These are phyloP conservation scores for Brettanomyces custersianus DNA, from an alignment of 805 yeast genomes.

Conservation along the genomic window DNA sequence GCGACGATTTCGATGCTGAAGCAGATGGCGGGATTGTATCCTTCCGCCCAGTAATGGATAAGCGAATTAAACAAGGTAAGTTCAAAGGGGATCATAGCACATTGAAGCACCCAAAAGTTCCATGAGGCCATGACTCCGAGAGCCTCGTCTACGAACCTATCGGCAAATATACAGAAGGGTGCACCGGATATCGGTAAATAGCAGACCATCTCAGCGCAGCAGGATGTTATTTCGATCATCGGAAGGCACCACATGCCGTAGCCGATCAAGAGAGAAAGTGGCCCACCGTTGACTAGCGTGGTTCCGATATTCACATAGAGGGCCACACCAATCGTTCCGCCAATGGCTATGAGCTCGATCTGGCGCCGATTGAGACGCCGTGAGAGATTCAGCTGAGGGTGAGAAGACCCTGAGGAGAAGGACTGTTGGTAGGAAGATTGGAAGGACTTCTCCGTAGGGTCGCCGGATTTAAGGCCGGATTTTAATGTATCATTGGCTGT, in stretches of 20 bases:
- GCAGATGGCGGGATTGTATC: conserved; percentile 39
- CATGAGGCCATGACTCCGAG: conserved; percentile 36
- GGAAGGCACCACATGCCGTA: conserved; percentile 35
- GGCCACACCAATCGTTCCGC: conserved; percentile 42
- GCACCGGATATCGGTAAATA: conserved; percentile 35
- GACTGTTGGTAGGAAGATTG: too few species aligned
- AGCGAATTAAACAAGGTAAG: conserved; percentile 42
- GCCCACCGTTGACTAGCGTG: conserved; percentile 32
- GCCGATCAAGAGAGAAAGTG: conserved; percentile 30
- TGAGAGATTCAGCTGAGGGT: too few species aligned
- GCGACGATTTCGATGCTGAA: conserved; percentile 33
- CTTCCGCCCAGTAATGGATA: conserved; percentile 44
- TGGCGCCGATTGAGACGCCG: conserved; percentile 57
- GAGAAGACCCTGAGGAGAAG: too few species aligned
- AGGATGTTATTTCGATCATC: conserved; percentile 30
- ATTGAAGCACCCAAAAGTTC: conserved; percentile 40
- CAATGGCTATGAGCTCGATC: conserved; percentile 67
- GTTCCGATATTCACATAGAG: conserved; percentile 35
- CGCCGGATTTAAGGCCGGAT: too few species aligned
- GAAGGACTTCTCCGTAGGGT: too few species aligned
- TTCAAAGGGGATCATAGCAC: conserved; percentile 41
- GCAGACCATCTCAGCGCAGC: conserved; percentile 37
- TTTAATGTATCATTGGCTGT: too few species aligned
- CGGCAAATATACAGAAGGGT: conserved; percentile 37
- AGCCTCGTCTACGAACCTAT: conserved; percentile 36